Base-by-base conservation (phyloP, 169 alveolate genomes). In the Eimeria maxima region DNA sequence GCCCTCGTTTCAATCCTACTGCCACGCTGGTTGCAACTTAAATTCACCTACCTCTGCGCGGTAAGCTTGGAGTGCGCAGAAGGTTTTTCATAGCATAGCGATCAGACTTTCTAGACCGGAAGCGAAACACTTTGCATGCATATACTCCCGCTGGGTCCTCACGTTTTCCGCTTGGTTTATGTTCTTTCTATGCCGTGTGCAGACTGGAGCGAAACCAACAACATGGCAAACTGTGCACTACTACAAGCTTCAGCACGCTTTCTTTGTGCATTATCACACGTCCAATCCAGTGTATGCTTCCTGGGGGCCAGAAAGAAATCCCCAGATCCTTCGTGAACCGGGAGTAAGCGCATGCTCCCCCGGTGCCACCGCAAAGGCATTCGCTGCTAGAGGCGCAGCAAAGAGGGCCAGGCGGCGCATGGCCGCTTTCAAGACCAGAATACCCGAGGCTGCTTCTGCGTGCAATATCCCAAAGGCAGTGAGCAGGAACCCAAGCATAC, bases 231-330 rank as follows among this genome's bases (percentile, higher is more conserved):
- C 94, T 10, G 33, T 81, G 80, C 90, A 88, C 29, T 94, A 94
- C 90, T 94, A 83, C 90, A 69, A 94, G 76, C 90, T 89, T 38
- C 96, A 94, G 80, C 96, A 94, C 89, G 74, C 65, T 73, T 94
- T 94, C 87, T 88, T 94, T 38, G 96, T 71, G 27, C 88, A 94
- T 18, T 94, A 94, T 18, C 96, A 94, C 81, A 63, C 84, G 18
- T 69, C 96, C 16, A 65, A 94, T 55, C 96, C 96, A 24, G 96
- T 94, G 6, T 94, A 94, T 67, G 94, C 94, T 45, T 81, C 93
- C 29, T 57, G 90, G 88, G 89, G 94, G 27, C 78, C 73, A 27
- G 94, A 83, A 10, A 57, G 24, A 10, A 94, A 94, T 73, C 94
- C 96, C 3, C 89, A 47, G 0, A 69, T 94, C 63, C 89, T 94